These are phyloP conservation scores for Cenchrus purpureus DNA, from an alignment of 176 grass and related monocot species.

Conservation along the genomic window DNA sequence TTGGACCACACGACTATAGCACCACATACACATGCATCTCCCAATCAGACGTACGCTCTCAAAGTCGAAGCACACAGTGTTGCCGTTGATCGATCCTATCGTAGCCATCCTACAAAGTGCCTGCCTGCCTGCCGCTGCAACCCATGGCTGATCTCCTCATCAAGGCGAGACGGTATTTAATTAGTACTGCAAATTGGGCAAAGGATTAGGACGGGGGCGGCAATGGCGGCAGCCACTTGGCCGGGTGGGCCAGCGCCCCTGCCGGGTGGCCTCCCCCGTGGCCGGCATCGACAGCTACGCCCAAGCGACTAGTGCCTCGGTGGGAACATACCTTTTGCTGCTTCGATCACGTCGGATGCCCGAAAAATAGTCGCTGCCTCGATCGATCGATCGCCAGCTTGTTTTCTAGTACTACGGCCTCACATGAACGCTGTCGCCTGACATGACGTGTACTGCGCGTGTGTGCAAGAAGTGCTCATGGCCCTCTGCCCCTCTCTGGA, in stretches of 20 bases:
- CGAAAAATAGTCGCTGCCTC: neutral
- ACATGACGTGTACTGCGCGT: neutral
- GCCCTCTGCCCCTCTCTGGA: too few species aligned
- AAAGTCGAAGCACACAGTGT: conserved; percentile 2
- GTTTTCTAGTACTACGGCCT: too few species aligned
- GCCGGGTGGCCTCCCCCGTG: conserved; percentile 61
- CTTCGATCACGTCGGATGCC: conserved; percentile 28
- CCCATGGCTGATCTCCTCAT: neutral
- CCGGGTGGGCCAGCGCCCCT: conserved; percentile 43
- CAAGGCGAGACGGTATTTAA: neutral
- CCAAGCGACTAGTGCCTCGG: conserved; percentile 29
- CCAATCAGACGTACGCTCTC: neutral
- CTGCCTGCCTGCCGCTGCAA: neutral
- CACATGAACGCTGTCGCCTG: neutral
- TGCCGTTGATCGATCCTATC: neutral
- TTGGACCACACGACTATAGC: neutral
- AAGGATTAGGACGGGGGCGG: conserved; percentile 22
- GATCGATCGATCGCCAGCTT: neutral
- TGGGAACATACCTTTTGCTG: conserved; percentile 43
- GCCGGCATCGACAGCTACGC: conserved; percentile 61
- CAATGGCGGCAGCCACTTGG: conserved; percentile 22
- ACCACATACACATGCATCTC: neutral
- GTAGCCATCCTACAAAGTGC: neutral
- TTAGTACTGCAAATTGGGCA: neutral
- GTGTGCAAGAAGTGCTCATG: neutral